Conservation (phyloP, 306 rosid genomes). For the Sechiopsis laciniata region DNA sequence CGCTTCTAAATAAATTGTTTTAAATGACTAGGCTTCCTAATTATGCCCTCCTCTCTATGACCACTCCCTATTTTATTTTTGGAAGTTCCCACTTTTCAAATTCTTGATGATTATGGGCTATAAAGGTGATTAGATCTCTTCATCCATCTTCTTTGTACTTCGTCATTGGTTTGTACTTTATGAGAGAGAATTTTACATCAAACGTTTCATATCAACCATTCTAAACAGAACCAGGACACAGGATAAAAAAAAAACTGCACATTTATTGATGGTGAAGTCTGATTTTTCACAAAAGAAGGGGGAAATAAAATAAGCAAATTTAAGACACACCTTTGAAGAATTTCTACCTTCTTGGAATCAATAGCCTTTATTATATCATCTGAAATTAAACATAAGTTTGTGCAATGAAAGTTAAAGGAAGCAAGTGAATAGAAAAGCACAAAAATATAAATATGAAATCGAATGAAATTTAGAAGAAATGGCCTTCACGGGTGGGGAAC, state of each 20-base stretch:
- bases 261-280: neutral
- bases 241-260: neutral
- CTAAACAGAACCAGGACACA: neutral
- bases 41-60: neutral
- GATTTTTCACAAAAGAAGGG: neutral
- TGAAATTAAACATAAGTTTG: conserved; percentile 29
- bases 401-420: neutral
- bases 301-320: conserved; percentile 2
- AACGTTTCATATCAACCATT: neutral
- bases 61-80: neutral
- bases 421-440: neutral
- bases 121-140: neutral
- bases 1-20: neutral
- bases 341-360: conserved; percentile 85
- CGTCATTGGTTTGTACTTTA: conserved; percentile 3
- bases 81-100: neutral
- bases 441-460: neutral
- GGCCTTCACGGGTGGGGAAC: neutral
- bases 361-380: conserved; percentile 78
- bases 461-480: neutral
- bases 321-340: conserved; percentile 66
- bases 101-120: neutral
- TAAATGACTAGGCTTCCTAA: neutral
- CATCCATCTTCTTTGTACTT: neutral
- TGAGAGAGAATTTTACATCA: conserved; percentile 1